Evolutionary conservation across 495 filamentous ascomycete species (phyloP), one percentile per base, ranked within the genome.

Genomic region (Hyphodiscus hymeniophilus): DNA sequence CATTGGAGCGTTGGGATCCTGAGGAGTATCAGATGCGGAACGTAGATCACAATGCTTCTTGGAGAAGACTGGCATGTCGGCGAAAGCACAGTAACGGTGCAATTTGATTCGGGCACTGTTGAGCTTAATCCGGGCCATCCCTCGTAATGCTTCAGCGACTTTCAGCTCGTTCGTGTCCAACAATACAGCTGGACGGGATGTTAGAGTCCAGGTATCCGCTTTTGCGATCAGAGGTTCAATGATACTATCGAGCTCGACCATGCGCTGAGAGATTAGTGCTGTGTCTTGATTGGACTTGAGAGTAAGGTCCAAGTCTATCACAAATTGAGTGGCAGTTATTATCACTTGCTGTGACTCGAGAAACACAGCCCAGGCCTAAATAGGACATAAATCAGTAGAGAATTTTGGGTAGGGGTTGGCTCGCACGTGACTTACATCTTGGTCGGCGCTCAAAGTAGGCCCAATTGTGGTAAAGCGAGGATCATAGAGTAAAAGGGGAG

Each of bases 91-190:
- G 52, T 77, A 80, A 13, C 76, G 74, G 41, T 81, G 76, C 1
- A 72, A 62, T 56, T 79, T 81, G 47, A 81, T 80, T 59, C 77
- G 67, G 22, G 77, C 75, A 64, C 77, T 81, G 48, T 11, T 75
- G 42, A 80, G 35, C 50, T 79, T 80, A 46, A 81, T 79, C 18
- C 70, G 68, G 40, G 75, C 68, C 42, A 79, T 79, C 40, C 67
- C 63, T 28, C 74, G 70, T 41, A 81, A 66, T 41, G 68, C 69
- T 52, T 69, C 66, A 13, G 72, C 68, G 21, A 75, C 67, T 17
- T 65, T 61, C 26, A 60, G 60, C 54, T 80, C 76, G 47, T 69
- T 68, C 3, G 66, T 62, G n/a, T 67, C 66, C 18, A 66, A 62
- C 4, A 63, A 57, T 20, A 69, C 45, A n/a, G 63, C 63, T 11